Conservation (phyloP, 1,139 yeast genomes). For the Candida tropicalis region DNA sequence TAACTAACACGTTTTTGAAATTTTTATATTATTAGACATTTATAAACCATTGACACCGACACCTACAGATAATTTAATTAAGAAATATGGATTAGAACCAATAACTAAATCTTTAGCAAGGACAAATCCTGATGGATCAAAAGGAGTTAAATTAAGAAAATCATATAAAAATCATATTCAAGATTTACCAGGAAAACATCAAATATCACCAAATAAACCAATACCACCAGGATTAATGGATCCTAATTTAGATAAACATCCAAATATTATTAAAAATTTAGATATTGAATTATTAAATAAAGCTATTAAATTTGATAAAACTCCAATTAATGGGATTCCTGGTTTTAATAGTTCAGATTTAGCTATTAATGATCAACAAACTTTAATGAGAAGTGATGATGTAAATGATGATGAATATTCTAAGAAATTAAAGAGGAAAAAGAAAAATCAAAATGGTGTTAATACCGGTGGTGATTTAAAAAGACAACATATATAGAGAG, state of each 20-base stretch:
- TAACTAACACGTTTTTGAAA: constrained; percentile 12
- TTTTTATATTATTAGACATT: constrained; percentile 23
- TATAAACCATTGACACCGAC: constrained; percentile 61
- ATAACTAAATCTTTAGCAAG: constrained; percentile 83
- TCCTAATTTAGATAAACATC: constrained; percentile 43
- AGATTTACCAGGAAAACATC: constrained; percentile 83
- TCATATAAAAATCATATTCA: constrained; percentile 90
- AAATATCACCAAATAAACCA: constrained; percentile 58
- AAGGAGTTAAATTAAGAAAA: constrained; percentile 88
- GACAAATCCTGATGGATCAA: constrained; percentile 84
- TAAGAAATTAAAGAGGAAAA: constrained; percentile 35
- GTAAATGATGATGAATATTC: constrained; percentile 44
- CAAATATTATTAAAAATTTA: constrained; percentile 50
- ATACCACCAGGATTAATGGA: constrained; percentile 56
- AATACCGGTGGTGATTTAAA: constrained; percentile 32
- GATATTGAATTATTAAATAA: constrained; percentile 51
- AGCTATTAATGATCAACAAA: constrained; percentile 60
- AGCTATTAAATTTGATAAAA: constrained; percentile 65
- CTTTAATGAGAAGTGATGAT: constrained; percentile 47
- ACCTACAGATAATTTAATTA: constrained; percentile 69
- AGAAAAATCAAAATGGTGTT: constrained; percentile 32
- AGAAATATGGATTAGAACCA: constrained; percentile 65
- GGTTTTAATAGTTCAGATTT: constrained; percentile 74
- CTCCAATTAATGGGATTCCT: constrained; percentile 73
- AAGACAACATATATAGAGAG: constrained; percentile 36